These are phyloP conservation scores for Uronychia binucleata DNA, from an alignment of 73 alveolate genomes.

Conservation along the genomic window DNA sequence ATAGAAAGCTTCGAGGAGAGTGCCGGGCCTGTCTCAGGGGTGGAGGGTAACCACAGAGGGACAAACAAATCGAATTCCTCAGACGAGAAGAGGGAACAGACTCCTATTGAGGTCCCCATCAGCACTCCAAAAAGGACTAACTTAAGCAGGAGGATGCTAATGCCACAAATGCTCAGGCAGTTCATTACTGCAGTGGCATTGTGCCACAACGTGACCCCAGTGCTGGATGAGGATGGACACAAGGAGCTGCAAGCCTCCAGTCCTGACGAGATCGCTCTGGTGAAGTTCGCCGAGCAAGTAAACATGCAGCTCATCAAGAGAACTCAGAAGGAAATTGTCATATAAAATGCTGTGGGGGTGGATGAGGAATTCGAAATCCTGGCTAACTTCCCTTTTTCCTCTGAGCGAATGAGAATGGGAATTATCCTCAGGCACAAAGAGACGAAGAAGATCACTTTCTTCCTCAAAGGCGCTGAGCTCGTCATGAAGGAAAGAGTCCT, in stretches of 20 bases:
- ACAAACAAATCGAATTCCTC: slow-evolving; percentile 7
- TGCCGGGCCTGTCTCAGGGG: slow-evolving; percentile 42
- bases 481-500: slow-evolving; percentile 75
- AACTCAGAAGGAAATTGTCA: slow-evolving; percentile 30
- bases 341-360: slow-evolving; percentile 16
- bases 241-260: slow-evolving; percentile 84
- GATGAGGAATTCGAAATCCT: slow-evolving; percentile 59
- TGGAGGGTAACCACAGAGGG: background rate
- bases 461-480: slow-evolving; percentile 93
- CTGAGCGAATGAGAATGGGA: slow-evolving; percentile 87
- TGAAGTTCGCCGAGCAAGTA: slow-evolving; percentile 75
- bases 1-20: slow-evolving; percentile 19
- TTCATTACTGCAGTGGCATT: slow-evolving; percentile 68
- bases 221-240: slow-evolving; percentile 47
- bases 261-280: slow-evolving; percentile 94
- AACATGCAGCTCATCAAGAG: slow-evolving; percentile 74
- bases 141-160: background rate
- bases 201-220: slow-evolving; percentile 89
- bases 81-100: slow-evolving; percentile 4
- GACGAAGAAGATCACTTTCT: slow-evolving; percentile 55
- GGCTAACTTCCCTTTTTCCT: slow-evolving; percentile 81
- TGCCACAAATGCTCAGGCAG: slow-evolving; percentile 47
- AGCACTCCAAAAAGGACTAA: background rate
- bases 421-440: slow-evolving; percentile 70
- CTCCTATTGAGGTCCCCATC: background rate